Base-by-base conservation (phyloP, 1,284 basidiomycete genomes). In the Trametes sp. region DNA sequence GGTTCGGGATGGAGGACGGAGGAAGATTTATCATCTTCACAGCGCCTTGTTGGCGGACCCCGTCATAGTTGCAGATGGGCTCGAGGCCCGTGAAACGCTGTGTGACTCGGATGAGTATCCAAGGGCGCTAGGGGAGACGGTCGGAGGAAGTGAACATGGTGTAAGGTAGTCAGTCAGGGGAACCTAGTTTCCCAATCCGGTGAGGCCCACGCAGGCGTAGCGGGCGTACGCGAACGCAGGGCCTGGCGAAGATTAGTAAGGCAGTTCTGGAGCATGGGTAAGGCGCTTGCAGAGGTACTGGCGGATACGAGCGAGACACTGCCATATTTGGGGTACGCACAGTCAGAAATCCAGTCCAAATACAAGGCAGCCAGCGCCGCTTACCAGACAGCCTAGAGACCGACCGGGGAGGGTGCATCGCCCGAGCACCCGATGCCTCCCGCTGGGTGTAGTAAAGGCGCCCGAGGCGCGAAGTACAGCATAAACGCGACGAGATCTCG, bases 11-110 rank as follows among this genome's bases (percentile, higher is more conserved):
- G 23, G 29, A 36, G 57, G 31, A 42, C 24, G 28, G 31, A 19
- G 21, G 53, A 35, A 60, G 57, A 67, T 67, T 63, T 55, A 60
- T 67, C 61, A 67, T 64, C 66, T 41, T 36, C 35, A 16, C 52
- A 54, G 52, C 52, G 46, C 45, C 46, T 41, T 42, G n/a, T 6
- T 16, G 13, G 23, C 10, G 23, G 28, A 46, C 54, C 49, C 51
- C 50, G 24, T 57, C 45, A 33, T 26, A 33, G 38, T 44, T 42
- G 56, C 31, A 23, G 14, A 28, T 46, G 56, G 57, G 19, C 26
- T 31, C 28, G 31, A 57, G 54, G 57, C 33, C 48, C 29, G 54
- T 63, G 66, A 55, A 59, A 64, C 62, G 46, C 57, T 24, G 45
- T 46, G 45, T 46, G 52, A 56, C 59, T 59, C 51, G 59, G 44